Evolutionary conservation across 164 flowering plant genomes (phyloP), one percentile per base, ranked within the genome.

Genomic region (Stephania japonica): DNA sequence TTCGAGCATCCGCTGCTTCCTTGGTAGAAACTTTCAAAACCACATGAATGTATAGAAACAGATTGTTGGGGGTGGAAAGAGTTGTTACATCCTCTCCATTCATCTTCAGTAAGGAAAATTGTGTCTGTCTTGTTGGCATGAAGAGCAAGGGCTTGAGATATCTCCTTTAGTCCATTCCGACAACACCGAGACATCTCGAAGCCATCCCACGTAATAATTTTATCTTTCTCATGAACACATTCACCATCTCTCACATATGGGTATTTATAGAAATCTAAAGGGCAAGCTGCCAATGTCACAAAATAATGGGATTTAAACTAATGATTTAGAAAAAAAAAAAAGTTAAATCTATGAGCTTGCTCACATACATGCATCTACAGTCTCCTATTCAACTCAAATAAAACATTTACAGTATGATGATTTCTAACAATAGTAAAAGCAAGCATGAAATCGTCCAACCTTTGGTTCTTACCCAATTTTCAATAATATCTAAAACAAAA

Each of bases 191-290:
- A 77, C 21, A 82, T 80, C 1, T 72, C 49, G 68, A 85, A 43
- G 74, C 77, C 71, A 61, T 50, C 81, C 91, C 89, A 87, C 11
- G n/a, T 50, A 2, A 64, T 79, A 21, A 83, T 25, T 11, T 67
- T 80, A 56, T 76, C 80, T 10, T 74, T 14, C 27, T 8, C 26
- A 66, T 72, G 69, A 9, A 76, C 14, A 81, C 95, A 89, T 44
- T 84, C 83, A 2, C 91, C 89, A 0, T 72, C 23, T 62, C 88
- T 88, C 53, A 78, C 72, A 76, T 81, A 84, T 16, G 89, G 86
- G 65, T 74, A 77, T 67, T 65, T 16, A 19, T 50, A 75, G 78
- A 84, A 83, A 32, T 85, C 69, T 24, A 87, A 70, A 13, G 8
- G 19, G 77, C 89, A 86, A 68, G 42, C 89, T 83, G 87, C 73